These are phyloP conservation scores for Gynandropsis gynandra DNA, from an alignment of 345 rosid species.

Conservation along the genomic window DNA sequence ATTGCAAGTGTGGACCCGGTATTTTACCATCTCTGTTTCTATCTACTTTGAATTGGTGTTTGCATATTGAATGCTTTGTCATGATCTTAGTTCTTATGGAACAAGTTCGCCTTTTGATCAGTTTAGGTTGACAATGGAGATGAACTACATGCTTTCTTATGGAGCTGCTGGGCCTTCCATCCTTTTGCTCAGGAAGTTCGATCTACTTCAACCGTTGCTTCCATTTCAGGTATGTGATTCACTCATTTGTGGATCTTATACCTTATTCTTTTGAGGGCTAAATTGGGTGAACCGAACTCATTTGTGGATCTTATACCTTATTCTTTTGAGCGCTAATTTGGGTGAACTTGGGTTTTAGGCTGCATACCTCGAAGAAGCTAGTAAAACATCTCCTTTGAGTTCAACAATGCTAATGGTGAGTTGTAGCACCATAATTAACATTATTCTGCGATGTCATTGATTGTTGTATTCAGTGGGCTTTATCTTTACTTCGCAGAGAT, in stretches of 20 bases:
- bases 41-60: slow-evolving; percentile 3
- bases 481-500: slow-evolving; percentile 40
- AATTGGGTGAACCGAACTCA: slow-evolving; percentile 19
- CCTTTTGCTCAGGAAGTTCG: slow-evolving; percentile 64
- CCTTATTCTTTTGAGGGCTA: background rate
- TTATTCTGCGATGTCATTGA: slow-evolving; percentile 7
- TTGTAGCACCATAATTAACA: slow-evolving; percentile 3
- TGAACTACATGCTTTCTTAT: slow-evolving; percentile 85
- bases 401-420: slow-evolving; percentile 75
- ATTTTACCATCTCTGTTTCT: slow-evolving; percentile 12
- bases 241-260: slow-evolving; percentile 7
- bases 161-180: slow-evolving; percentile 86
- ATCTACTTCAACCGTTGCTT: slow-evolving; percentile 61
- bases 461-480: background rate
- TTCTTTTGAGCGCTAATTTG: slow-evolving; percentile 15
- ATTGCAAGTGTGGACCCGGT: slow-evolving; percentile 59
- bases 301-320: background rate
- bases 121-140: slow-evolving; percentile 78
- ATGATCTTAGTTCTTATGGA: slow-evolving; percentile 14
- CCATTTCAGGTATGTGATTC: slow-evolving; percentile 65
- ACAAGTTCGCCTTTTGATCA: slow-evolving; percentile 34
- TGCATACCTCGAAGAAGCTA: slow-evolving; percentile 50
- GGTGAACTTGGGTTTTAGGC: slow-evolving; percentile 48
- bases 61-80: background rate
- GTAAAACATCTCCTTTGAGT: slow-evolving; percentile 28